A percentile compares a stretch with the other conserved stretches of the same genome.
Conservation (phyloP, 1,139 yeast genomes). For the Blastobotrys proliferans region DNA sequence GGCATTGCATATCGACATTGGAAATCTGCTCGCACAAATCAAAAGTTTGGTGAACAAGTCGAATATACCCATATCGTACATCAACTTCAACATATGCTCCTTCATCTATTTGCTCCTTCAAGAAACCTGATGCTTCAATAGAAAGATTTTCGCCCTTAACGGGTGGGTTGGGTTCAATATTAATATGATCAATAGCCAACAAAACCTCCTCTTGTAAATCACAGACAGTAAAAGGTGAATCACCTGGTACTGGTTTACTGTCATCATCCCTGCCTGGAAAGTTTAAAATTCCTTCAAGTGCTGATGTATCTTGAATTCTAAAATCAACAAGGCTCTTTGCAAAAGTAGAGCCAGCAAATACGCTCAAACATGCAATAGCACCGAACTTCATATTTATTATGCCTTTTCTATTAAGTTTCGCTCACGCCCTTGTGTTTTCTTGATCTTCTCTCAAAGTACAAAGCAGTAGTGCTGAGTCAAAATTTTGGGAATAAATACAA, state of each 20-base stretch:
- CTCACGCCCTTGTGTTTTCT: too few species aligned
- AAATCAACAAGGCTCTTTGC: slow-evolving; percentile 6
- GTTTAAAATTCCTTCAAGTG: slow-evolving; percentile 3
- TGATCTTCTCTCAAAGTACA: too few species aligned
- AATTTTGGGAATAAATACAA: too few species aligned
- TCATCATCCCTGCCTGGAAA: slow-evolving; percentile 12
- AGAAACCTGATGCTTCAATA: slow-evolving; percentile 64
- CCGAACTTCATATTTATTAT: slow-evolving; percentile 12
- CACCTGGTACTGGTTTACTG: slow-evolving; percentile 63
- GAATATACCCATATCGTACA: slow-evolving; percentile 87
- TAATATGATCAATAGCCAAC: slow-evolving; percentile 56
- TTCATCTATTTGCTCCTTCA: slow-evolving; percentile 54
- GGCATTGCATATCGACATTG: slow-evolving; percentile 76
- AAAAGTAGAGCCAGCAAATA: slow-evolving; percentile 5
- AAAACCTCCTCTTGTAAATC: slow-evolving; percentile 55
- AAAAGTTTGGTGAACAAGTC: slow-evolving; percentile 76
- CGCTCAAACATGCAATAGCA: slow-evolving; percentile 4
- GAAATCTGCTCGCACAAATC: slow-evolving; percentile 86
- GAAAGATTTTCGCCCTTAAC: slow-evolving; percentile 73
- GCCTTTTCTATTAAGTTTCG: not conserved
- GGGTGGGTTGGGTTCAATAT: slow-evolving; percentile 83
- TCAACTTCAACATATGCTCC: slow-evolving; percentile 95
- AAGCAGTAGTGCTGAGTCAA: too few species aligned
- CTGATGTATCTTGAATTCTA: slow-evolving; percentile 11
- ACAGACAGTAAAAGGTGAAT: slow-evolving; percentile 77